Evolutionary conservation across 805 yeast species (phyloP).

Genomic region (Wickerhamomyces strasburgensis): DNA sequence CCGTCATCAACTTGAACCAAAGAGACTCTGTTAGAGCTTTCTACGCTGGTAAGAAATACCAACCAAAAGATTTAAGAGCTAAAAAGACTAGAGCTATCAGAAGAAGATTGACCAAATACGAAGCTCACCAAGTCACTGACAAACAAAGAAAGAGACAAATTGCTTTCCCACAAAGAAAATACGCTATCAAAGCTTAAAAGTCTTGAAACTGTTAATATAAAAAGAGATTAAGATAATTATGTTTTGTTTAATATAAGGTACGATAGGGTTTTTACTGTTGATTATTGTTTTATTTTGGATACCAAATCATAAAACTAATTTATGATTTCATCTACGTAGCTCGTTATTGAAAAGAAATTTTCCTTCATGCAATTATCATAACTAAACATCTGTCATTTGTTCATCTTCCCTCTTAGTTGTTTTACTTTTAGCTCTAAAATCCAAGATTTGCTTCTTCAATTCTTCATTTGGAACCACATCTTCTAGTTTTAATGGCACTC

Average conservation of each 20-base stretch:
- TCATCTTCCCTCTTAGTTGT: conserved; percentile 5
- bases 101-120: conserved; percentile 88
- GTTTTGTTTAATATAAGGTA: conserved; percentile 23
- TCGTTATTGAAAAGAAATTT: no score
- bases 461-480: conserved; percentile 80
- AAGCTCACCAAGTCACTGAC: conserved; percentile 75
- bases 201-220: conserved; percentile 8
- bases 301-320: no score
- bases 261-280: conserved; percentile 21
- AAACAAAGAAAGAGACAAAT: conserved; percentile 87
- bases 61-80: conserved; percentile 98
- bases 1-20: conserved; percentile 94
- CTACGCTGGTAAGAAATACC: conserved; percentile 92
- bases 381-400: conserved; percentile 12
- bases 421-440: conserved; percentile 29
- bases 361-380: background rate
- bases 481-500: conserved; percentile 84
- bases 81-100: conserved; percentile 99
- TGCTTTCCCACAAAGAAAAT: conserved; percentile 98
- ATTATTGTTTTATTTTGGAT: no score
- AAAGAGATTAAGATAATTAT: conserved; percentile 4
- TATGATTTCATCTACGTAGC: no score
- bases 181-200: conserved; percentile 93
- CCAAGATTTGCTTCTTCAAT: conserved; percentile 54
- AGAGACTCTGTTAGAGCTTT: conserved; percentile 92